Conservation (phyloP, 306 rosid species). For the Pyrus pyrifolia region DNA sequence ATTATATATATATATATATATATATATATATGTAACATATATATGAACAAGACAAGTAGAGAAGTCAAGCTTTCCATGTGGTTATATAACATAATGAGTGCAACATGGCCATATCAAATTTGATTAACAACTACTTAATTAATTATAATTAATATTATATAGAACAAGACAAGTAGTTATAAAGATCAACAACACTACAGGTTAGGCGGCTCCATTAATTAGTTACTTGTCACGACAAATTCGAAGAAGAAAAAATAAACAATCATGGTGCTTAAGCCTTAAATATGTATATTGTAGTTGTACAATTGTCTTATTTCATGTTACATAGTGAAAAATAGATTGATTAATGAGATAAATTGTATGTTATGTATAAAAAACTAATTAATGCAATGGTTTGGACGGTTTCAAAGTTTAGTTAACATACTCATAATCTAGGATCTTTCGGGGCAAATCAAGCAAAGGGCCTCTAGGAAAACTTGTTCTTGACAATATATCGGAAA, state of each 20-base stretch:
- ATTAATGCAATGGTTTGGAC: constrained; percentile 17
- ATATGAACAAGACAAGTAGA: background rate
- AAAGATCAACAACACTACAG: background rate
- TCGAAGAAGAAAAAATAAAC: constrained; percentile 29
- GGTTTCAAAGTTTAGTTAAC: constrained; percentile 24
- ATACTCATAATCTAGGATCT: constrained; percentile 74
- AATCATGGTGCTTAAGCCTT: constrained; percentile 13
- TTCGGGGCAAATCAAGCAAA: constrained; percentile 59
- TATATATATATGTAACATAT: background rate
- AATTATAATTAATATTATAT: too few species aligned
- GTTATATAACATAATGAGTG: background rate
- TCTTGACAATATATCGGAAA: constrained; percentile 58
- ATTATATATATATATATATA: background rate
- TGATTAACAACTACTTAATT: background rate
- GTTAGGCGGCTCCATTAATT: constrained; percentile 24
- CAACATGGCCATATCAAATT: background rate
- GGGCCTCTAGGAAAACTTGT: constrained; percentile 67
- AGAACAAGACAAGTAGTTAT: background rate
- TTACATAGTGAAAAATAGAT: constrained; percentile 17
- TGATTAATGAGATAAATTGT: constrained; percentile 4
- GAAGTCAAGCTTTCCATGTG: background rate
- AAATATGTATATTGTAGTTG: background rate
- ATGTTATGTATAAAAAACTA: background rate
- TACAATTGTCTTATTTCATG: constrained; percentile 26
- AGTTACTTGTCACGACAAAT: constrained; percentile 29